phyloP scores from a whole-genome alignment of 352 stramenopile species.

The Phytophthora citrophthora region DNA sequence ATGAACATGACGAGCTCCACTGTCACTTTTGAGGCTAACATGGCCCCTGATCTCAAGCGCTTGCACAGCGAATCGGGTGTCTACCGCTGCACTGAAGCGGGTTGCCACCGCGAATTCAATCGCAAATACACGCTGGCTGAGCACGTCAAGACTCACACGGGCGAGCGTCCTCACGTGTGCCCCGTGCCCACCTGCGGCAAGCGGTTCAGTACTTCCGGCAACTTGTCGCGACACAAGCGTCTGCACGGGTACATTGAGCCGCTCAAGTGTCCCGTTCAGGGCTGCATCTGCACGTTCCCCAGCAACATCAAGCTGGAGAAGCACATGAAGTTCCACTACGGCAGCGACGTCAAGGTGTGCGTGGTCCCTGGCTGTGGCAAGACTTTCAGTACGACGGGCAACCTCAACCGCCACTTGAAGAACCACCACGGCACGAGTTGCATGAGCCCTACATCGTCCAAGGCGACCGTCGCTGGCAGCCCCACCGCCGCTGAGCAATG shows the following conservation, averaged over 20 bases:
- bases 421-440: constrained; percentile 37
- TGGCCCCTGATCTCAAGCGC: constrained; percentile 22
- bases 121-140: constrained; percentile 71
- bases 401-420: constrained; percentile 51
- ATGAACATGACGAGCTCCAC: constrained; percentile 20
- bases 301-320: constrained; percentile 62
- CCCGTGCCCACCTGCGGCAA: constrained; percentile 39
- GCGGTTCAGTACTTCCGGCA: constrained; percentile 54
- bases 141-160: constrained; percentile 77
- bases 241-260: constrained; percentile 46
- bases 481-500: constrained; percentile 33
- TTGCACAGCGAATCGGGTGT: constrained; percentile 21
- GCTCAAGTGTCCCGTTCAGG: constrained; percentile 32
- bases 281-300: constrained; percentile 38
- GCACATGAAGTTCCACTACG: constrained; percentile 64
- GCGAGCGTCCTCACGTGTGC: constrained; percentile 50
- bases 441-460: constrained; percentile 16
- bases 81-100: constrained; percentile 26
- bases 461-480: constrained; percentile 18
- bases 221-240: constrained; percentile 48
- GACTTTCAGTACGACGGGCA: constrained; percentile 53
- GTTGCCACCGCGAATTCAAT: constrained; percentile 57
- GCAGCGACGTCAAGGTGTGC: constrained; percentile 44
- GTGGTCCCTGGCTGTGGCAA: constrained; percentile 41
- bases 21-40: constrained; percentile 12